Conservation (phyloP, 305 asterid genomes). For the Fraxinus baroniana region DNA sequence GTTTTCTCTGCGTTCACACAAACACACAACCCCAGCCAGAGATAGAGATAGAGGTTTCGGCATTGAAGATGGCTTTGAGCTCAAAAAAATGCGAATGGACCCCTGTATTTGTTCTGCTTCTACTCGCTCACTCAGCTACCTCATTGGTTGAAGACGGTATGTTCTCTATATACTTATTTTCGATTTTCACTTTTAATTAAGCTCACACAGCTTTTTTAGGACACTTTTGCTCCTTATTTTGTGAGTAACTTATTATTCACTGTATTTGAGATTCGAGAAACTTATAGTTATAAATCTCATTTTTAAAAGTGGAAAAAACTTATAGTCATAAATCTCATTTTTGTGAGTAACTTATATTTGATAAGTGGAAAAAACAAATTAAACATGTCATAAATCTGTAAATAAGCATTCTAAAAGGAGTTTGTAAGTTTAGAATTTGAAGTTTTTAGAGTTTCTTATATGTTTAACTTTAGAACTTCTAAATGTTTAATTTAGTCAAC, state of each 20-base stretch:
- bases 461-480: not conserved
- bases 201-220: not conserved
- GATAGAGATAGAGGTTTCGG: constrained; percentile 18
- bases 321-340: too few relatives aligned
- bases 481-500: too few relatives aligned
- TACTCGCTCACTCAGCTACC: constrained; percentile 31
- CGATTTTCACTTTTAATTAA: not conserved
- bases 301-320: too few relatives aligned
- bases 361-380: not conserved
- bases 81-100: constrained; percentile 28
- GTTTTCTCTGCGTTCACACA: not conserved
- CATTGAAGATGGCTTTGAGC: constrained; percentile 29
- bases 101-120: constrained; percentile 23
- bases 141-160: constrained; percentile 47
- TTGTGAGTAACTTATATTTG: too few relatives aligned
- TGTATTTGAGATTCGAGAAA: not conserved
- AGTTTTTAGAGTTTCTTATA: not conserved
- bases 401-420: not conserved
- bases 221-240: not conserved
- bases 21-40: not conserved
- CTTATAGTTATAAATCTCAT: not conserved
- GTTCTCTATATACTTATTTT: not conserved
- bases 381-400: not conserved
- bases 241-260: not conserved
- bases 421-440: not conserved